phyloP scores from a whole-genome alignment of 1,284 basidiomycete genomes.

The Albatrellus sp. region DNA sequence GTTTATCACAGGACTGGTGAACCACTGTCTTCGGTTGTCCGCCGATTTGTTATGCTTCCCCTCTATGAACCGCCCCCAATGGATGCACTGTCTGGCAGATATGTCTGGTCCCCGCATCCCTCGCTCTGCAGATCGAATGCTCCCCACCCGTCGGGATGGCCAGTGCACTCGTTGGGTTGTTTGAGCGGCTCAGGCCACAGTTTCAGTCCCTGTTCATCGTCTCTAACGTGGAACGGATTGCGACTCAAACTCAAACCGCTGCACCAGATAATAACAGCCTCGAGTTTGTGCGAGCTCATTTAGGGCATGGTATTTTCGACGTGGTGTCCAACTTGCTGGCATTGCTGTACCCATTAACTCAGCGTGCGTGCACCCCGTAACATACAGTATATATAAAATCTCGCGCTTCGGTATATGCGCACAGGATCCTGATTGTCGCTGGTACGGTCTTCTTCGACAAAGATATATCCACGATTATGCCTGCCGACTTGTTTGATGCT shows the following conservation, averaged over 20 bases:
- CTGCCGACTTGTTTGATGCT: constrained; percentile 76
- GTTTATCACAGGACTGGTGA: too few relatives aligned
- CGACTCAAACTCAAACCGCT: constrained; percentile 4
- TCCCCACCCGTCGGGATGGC: too few relatives aligned
- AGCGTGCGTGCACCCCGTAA: constrained; percentile 4
- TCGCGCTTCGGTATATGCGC: background rate
- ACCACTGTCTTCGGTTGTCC: too few relatives aligned
- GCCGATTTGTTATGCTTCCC: too few relatives aligned
- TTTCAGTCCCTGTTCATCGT: constrained; percentile 3
- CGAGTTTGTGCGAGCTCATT: constrained; percentile 60
- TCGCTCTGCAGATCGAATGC: too few relatives aligned
- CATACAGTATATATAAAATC: background rate
- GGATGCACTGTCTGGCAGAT: background rate
- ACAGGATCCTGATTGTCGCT: constrained; percentile 61
- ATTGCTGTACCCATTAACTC: constrained; percentile 45
- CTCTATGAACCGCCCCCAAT: background rate
- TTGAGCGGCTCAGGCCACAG: background rate
- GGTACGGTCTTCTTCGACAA: constrained; percentile 66
- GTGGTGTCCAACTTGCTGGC: constrained; percentile 54
- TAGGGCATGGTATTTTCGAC: constrained; percentile 67
- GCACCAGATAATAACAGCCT: constrained; percentile 51
- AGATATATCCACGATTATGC: constrained; percentile 18
- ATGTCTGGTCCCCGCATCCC: constrained; percentile 18
- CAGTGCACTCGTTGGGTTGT: too few relatives aligned
- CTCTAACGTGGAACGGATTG: constrained; percentile 5